A percentile compares a stretch with the other conserved stretches of the same genome.
Conservation (phyloP, 2,329 filamentous ascomycete species). For the Beauveria sp. region DNA sequence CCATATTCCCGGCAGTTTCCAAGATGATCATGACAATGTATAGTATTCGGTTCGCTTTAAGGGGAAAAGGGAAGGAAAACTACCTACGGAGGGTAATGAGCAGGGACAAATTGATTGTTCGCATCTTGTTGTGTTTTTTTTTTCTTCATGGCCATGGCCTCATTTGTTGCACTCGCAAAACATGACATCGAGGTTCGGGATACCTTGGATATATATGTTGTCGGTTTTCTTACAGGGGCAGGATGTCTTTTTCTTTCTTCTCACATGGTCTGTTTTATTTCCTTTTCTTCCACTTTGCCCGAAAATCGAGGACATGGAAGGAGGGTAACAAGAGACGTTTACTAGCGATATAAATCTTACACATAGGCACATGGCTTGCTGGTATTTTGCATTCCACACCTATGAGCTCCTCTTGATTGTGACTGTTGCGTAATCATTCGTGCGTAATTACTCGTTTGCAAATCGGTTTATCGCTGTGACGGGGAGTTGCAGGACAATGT, state of each 20-base stretch:
- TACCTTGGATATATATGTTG: not conserved
- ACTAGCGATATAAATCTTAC: not conserved
- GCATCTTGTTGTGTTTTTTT: not conserved
- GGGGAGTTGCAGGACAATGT: too few relatives aligned
- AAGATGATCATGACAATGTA: constrained; percentile 5
- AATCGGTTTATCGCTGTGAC: too few relatives aligned
- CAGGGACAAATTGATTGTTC: not conserved
- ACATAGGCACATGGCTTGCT: not conserved
- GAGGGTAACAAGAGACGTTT: not conserved
- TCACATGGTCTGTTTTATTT: not conserved
- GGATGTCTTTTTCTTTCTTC: not conserved
- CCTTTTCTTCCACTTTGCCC: constrained; percentile 9
- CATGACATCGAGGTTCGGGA: not conserved
- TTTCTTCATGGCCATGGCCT: not conserved
- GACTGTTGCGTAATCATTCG: not conserved
- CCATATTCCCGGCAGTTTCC: constrained; percentile 5
- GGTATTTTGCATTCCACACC: not conserved
- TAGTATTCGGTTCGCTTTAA: not conserved
- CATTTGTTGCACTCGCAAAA: too few relatives aligned
- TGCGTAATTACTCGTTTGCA: too few relatives aligned
- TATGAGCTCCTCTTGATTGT: not conserved
- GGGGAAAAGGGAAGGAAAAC: not conserved
- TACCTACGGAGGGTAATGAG: not conserved
- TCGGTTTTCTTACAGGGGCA: not conserved
- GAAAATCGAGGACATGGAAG: not conserved